Conservation (phyloP, 192 early-diverging fungal genomes). For the Gigaspora rosea region DNA sequence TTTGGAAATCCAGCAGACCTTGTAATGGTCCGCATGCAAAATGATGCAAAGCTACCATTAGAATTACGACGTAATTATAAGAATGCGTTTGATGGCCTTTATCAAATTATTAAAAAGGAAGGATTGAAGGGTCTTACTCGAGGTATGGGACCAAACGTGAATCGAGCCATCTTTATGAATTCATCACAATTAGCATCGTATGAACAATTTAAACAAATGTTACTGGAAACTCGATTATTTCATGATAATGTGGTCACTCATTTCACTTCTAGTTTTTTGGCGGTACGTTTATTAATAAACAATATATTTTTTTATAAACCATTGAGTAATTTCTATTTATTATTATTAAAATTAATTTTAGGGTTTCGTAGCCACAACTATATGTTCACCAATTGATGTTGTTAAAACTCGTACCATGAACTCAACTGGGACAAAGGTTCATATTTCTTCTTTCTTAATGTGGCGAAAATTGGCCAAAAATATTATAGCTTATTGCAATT, state of each 20-base stretch:
- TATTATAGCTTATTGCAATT: too few relatives aligned
- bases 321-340: neutral
- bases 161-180: constrained; percentile 88
- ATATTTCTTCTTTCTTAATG: constrained; percentile 10
- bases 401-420: constrained; percentile 90
- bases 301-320: constrained; percentile 1
- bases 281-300: constrained; percentile 50
- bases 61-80: constrained; percentile 71
- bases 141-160: constrained; percentile 87
- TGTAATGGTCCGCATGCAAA: constrained; percentile 80
- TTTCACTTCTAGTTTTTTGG: constrained; percentile 69
- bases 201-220: constrained; percentile 75
- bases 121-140: constrained; percentile 79
- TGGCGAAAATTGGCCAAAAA: neutral
- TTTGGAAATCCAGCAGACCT: constrained; percentile 82
- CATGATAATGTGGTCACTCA: constrained; percentile 67
- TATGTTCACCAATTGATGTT: constrained; percentile 78
- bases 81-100: constrained; percentile 71
- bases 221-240: constrained; percentile 60
- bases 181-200: constrained; percentile 72
- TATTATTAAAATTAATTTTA: constrained; percentile 18
- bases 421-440: constrained; percentile 48
- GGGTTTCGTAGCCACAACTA: constrained; percentile 75
- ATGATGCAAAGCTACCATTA: constrained; percentile 69
- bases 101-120: constrained; percentile 79